These are phyloP conservation scores for Dendrostoma leiphaemia DNA, from an alignment of 2,329 filamentous ascomycete species.

Conservation along the genomic window DNA sequence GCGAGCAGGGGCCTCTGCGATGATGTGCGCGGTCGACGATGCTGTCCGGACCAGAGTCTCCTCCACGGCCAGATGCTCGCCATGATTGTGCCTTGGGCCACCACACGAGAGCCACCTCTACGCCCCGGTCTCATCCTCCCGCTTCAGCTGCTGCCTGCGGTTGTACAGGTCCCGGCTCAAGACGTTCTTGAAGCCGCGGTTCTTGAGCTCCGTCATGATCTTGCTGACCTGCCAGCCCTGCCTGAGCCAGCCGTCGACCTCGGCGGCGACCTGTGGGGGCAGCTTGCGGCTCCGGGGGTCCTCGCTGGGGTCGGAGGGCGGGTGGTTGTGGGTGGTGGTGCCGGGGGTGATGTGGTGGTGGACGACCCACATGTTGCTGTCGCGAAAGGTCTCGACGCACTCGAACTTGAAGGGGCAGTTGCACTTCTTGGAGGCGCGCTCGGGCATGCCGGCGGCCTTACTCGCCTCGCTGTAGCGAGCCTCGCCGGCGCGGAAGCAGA, in stretches of 20 bases:
- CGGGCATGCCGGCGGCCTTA: constrained; percentile 30
- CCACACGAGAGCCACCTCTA: not conserved
- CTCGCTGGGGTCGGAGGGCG: constrained; percentile 32
- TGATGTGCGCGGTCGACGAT: no score
- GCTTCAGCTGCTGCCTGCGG: constrained; percentile 32
- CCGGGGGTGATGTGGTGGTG: constrained; percentile 28
- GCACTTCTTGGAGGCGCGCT: constrained; percentile 35
- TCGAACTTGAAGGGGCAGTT: constrained; percentile 37
- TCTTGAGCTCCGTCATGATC: constrained; percentile 34
- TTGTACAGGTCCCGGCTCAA: constrained; percentile 36
- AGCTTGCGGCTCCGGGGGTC: constrained; percentile 34
- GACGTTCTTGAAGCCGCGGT: constrained; percentile 33
- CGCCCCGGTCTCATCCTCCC: constrained; percentile 14
- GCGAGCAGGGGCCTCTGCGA: no score
- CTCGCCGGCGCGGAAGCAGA: constrained; percentile 36
- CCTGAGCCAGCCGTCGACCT: constrained; percentile 34
- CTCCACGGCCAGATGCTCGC: not conserved
- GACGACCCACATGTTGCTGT: constrained; percentile 33
- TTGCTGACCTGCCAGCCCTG: constrained; percentile 31
- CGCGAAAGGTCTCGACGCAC: constrained; percentile 32
- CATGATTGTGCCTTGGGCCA: not conserved
- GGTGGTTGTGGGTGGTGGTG: constrained; percentile 35
- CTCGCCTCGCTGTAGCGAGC: constrained; percentile 29
- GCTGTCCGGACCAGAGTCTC: no score
- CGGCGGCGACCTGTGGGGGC: constrained; percentile 27